Conservation (phyloP, 1,284 basidiomycete species). For the Trichosporon sp. region DNA sequence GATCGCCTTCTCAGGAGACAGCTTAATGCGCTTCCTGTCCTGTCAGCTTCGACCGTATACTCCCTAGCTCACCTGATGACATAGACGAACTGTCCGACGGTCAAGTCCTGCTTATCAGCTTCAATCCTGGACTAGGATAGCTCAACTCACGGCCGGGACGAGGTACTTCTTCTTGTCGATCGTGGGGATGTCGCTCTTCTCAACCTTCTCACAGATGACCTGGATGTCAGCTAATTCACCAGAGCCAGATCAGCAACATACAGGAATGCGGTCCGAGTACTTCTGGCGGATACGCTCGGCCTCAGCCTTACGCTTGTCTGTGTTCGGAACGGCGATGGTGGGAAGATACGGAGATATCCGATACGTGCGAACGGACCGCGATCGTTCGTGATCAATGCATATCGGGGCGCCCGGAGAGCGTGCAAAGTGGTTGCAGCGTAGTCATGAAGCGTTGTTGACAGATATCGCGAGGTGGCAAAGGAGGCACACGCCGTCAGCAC, state of each 20-base stretch:
- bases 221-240: slow-evolving; percentile 42
- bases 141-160: slow-evolving; percentile 72
- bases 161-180: slow-evolving; percentile 99
- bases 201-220: slow-evolving; percentile 99
- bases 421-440: not conserved
- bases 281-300: slow-evolving; percentile 92
- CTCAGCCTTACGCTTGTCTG: slow-evolving; percentile 98
- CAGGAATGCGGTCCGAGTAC: slow-evolving; percentile 96
- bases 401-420: not conserved
- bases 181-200: slow-evolving; percentile 95
- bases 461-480: not conserved
- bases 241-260: slow-evolving; percentile 51
- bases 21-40: slow-evolving; percentile 91
- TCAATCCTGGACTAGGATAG: no score
- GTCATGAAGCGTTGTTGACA: not conserved
- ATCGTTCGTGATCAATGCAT: not conserved
- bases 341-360: not conserved
- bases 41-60: slow-evolving; percentile 4
- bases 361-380: not conserved
- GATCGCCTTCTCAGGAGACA: slow-evolving; percentile 98
- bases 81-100: slow-evolving; percentile 98
- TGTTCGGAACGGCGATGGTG: not conserved
- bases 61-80: slow-evolving; percentile 63
- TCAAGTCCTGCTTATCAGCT: slow-evolving; percentile 66
- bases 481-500: not conserved